phyloP scores from a whole-genome alignment of 371 early-diverging fungal species.

The Vittaforma corneae region DNA sequence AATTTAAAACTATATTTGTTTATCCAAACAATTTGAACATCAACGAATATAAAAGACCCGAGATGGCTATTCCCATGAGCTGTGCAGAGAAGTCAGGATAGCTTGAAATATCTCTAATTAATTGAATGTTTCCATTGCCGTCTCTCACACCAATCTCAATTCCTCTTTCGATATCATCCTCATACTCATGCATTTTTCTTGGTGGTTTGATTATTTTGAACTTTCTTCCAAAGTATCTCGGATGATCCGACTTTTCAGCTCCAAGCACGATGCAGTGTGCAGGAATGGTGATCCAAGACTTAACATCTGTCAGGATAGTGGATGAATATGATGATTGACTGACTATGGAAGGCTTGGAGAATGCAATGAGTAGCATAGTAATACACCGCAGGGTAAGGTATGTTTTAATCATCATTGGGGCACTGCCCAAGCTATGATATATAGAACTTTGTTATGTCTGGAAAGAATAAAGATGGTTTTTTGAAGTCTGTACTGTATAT shows the following conservation, averaged over 20 bases:
- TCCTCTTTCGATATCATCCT: conserved; percentile 13
- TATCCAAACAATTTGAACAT: conserved; percentile 14
- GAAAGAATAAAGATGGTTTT: too few species aligned
- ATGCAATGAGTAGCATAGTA: too few species aligned
- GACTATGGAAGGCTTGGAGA: too few species aligned
- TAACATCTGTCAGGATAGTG: too few species aligned
- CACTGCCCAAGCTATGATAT: too few species aligned
- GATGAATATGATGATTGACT: too few species aligned
- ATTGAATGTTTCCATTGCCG: too few species aligned
- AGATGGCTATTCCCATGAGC: background rate
- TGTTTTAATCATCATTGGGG: too few species aligned
- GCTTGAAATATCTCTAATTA: background rate
- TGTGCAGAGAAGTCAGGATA: conserved; percentile 12
- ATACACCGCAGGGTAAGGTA: too few species aligned
- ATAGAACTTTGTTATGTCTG: too few species aligned
- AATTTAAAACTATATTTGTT: background rate
- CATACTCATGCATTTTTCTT: conserved; percentile 5
- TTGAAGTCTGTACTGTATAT: too few species aligned
- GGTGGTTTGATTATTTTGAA: background rate
- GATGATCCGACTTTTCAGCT: background rate
- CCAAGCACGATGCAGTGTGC: background rate
- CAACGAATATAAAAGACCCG: background rate
- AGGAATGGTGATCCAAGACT: too few species aligned
- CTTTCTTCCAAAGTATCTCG: background rate
- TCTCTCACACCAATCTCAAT: background rate